Base-by-base conservation (phyloP, 2,329 filamentous ascomycete genomes). In the Periconia sp. region DNA sequence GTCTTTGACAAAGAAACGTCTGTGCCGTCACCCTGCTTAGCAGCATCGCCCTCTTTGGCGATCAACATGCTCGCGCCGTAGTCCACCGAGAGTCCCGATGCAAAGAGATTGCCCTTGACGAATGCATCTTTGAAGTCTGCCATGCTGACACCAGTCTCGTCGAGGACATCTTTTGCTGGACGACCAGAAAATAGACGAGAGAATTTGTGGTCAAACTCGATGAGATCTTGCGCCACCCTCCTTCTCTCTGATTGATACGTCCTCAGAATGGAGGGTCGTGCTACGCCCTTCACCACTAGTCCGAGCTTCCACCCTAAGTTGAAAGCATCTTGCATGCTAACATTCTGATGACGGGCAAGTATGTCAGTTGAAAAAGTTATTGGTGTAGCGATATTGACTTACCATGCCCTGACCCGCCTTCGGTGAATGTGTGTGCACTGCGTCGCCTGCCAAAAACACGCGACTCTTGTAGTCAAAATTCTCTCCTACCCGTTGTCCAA, bases 361-460 rank as follows among this genome's bases (percentile, higher is more conserved):
- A n/a, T n/a, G n/a, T n/a, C n/a, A n/a, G n/a, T n/a, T n/a, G n/a
- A n/a, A n/a, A n/a, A n/a, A n/a, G n/a, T n/a, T n/a, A n/a, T n/a
- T n/a, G n/a, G n/a, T n/a, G n/a, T n/a, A n/a, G n/a, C n/a, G n/a
- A n/a, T n/a, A n/a, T n/a, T n/a, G n/a, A n/a, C n/a, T n/a, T n/a
- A n/a, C n/a, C 84, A 88, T 88, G 10, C 86, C 85, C 58, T 87
- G 84, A 2, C 84, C 84, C 0, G 82, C 84, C 57, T 87, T 87
- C 15, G 83, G 84, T 12, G 69, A 73, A 53, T 79, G 77, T 3
- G 77, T 79, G 46, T 79, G 76, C 16, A 81, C 80, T 1, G 83
- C 85, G 64, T 88, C 86, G 2, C 86, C 87, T 0, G 85, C 83
- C 4, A 89, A 73, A 61, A 91, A 90, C 8, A 91, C 75, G 4